Conservation (phyloP, 495 filamentous ascomycete genomes). For the Penicillium diatomitis region DNA sequence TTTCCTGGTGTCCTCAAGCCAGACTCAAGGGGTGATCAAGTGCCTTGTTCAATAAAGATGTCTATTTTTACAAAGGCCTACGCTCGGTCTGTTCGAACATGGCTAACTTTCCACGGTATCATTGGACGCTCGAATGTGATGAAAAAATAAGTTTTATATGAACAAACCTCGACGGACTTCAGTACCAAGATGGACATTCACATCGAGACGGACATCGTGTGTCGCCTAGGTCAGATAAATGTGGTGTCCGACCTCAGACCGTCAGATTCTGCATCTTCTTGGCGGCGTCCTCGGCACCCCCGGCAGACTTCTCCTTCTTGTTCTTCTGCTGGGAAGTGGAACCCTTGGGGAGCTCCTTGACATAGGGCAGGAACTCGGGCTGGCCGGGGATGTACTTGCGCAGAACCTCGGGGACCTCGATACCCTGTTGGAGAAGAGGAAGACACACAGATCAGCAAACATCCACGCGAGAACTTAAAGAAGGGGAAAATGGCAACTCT, state of each 20-base stretch:
- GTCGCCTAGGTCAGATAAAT: not conserved
- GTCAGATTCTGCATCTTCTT: conserved; percentile 34
- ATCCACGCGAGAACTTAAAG: no score
- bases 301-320: conserved; percentile 34
- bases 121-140: not conserved
- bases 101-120: not conserved
- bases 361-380: conserved; percentile 78
- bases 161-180: no score
- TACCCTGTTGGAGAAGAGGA: conserved; percentile 42
- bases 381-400: conserved; percentile 87
- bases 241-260: conserved; percentile 14
- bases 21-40: no score
- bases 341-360: conserved; percentile 73
- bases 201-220: not conserved
- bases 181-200: no score
- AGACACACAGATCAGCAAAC: no score
- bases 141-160: no score
- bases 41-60: not conserved
- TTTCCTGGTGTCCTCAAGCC: no score
- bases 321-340: conserved; percentile 49
- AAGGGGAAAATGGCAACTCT: no score
- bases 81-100: not conserved
- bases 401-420: conserved; percentile 77
- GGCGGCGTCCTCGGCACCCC: conserved; percentile 21
- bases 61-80: not conserved